Percentiles rank a stretch among this genome's conserved stretches.
These are phyloP conservation scores for Suhomyces guaymorum DNA, from an alignment of 1,139 yeast species.

Conservation along the genomic window DNA sequence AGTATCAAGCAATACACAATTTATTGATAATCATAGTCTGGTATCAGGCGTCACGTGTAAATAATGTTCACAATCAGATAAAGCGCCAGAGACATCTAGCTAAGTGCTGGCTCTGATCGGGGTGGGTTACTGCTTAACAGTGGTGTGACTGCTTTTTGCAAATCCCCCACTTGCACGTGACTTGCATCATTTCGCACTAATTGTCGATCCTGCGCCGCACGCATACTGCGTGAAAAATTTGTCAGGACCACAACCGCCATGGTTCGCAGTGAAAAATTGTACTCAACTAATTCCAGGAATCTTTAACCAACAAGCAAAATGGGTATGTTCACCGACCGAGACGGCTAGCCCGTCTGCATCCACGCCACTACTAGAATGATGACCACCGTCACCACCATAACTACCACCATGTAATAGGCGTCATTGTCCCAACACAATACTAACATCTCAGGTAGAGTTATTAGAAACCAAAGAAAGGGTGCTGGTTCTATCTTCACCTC, in stretches of 20 bases:
- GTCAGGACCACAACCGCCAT: constrained; percentile 1
- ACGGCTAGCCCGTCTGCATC: no score
- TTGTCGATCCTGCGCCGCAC: constrained; percentile 10
- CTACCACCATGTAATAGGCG: no score
- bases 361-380: no score
- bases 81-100: no score
- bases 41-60: no score
- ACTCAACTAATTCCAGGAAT: constrained; percentile 4
- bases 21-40: not conserved
- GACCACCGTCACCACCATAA: no score
- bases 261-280: constrained; percentile 11
- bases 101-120: no score
- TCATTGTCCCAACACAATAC: constrained; percentile 13
- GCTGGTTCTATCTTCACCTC: constrained; percentile 99
- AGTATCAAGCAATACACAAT: constrained; percentile 8
- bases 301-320: constrained; percentile 18
- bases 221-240: constrained; percentile 10
- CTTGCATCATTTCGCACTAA: not conserved
- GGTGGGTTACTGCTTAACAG: no score
- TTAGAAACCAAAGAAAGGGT: constrained; percentile 99
- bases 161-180: not conserved
- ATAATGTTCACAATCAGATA: no score
- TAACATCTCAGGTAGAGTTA: constrained; percentile 86
- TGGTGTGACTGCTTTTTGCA: constrained; percentile 15
- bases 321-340: constrained; percentile 23